phyloP scores from a whole-genome alignment of 176 grass and related monocot genomes.

The Oryza coarctata region DNA sequence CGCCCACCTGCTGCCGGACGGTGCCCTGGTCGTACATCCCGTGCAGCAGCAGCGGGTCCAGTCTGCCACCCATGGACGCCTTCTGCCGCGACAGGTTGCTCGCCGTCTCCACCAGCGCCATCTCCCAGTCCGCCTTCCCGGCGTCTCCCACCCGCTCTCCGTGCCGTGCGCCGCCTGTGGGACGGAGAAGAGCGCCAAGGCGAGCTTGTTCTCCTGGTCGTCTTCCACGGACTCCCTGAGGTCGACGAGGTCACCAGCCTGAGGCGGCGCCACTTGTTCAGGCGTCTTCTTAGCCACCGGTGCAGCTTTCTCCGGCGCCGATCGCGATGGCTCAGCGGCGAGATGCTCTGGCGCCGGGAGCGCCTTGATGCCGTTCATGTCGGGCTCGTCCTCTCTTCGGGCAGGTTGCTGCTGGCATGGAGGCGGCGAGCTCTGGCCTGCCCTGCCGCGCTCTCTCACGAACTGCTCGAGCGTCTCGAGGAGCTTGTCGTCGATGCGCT shows the following conservation, averaged over 20 bases:
- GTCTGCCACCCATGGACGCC: slow-evolving; percentile 52
- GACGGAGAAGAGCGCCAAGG: slow-evolving; percentile 73
- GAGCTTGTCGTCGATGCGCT: slow-evolving; percentile 52
- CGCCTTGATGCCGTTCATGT: slow-evolving; percentile 52
- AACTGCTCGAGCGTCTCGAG: slow-evolving; percentile 76
- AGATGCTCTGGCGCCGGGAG: slow-evolving; percentile 51
- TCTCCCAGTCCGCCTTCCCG: slow-evolving; percentile 81
- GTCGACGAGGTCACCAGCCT: slow-evolving; percentile 49
- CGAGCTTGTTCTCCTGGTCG: slow-evolving; percentile 65
- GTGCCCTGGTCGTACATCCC: slow-evolving; percentile 85
- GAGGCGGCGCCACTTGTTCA: not conserved
- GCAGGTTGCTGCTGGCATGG: not conserved
- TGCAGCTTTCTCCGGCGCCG: not conserved
- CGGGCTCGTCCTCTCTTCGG: not conserved
- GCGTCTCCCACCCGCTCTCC: slow-evolving; percentile 52
- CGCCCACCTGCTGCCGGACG: slow-evolving; percentile 45
- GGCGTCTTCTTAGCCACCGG: not conserved
- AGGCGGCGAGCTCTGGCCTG: slow-evolving; percentile 35
- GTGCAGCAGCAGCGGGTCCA: slow-evolving; percentile 65
- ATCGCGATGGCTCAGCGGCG: not conserved
- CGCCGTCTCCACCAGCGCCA: slow-evolving; percentile 66
- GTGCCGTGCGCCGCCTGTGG: not conserved
- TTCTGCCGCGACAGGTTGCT: slow-evolving; percentile 66
- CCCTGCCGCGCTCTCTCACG: slow-evolving; percentile 47
- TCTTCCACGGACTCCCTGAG: slow-evolving; percentile 50